Percentiles rank a stretch among this genome's conserved stretches.
Evolutionary conservation across 2,329 filamentous ascomycete species (phyloP).

Genomic region (Pseudogymnoascus sp.): DNA sequence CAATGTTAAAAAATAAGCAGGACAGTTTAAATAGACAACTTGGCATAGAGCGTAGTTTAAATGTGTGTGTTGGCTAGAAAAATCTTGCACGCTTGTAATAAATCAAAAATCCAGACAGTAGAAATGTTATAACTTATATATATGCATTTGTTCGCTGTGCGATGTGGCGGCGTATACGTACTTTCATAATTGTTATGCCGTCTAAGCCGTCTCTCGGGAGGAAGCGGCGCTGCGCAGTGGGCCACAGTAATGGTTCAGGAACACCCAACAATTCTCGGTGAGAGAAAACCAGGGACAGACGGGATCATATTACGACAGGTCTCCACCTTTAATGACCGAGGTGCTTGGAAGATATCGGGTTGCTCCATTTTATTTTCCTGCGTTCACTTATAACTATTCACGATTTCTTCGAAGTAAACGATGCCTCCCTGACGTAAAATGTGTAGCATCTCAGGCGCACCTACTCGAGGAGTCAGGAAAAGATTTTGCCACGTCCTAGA

Average conservation of each 20-base stretch:
- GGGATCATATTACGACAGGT: background rate
- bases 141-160: background rate
- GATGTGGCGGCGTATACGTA: background rate
- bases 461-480: background rate
- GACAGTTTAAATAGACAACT: background rate
- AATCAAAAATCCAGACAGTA: background rate
- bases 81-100: background rate
- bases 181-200: background rate
- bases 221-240: background rate
- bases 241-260: background rate
- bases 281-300: background rate
- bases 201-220: background rate
- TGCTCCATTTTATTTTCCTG: background rate
- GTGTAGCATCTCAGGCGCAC: background rate
- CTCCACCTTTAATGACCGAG: conserved; percentile 3
- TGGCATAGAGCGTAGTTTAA: background rate
- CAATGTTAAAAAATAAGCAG: background rate
- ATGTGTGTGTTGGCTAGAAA: background rate
- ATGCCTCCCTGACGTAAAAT: background rate
- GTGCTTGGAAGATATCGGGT: background rate
- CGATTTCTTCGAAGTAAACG: conserved; percentile 6
- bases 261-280: background rate
- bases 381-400: background rate
- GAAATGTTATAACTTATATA: conserved; percentile 6
- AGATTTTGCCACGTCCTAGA: conserved; percentile 3